Percentiles rank a stretch among this genome's conserved stretches.
Evolutionary conservation across 2,329 filamentous ascomycete genomes (phyloP).

Genomic region (Penicillium sp.): DNA sequence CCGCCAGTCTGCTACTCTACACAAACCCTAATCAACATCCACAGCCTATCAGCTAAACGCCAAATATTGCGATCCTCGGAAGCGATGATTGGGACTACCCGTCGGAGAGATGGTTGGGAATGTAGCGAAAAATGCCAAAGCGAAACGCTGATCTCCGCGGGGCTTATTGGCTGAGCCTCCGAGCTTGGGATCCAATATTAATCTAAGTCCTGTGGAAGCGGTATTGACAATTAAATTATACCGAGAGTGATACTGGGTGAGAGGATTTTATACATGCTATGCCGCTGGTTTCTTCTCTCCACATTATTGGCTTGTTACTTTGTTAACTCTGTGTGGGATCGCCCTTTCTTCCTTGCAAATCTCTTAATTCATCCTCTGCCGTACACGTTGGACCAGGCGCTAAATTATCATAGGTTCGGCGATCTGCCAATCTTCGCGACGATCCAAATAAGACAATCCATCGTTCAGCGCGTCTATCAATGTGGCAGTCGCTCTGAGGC

Average conservation of each 20-base stretch:
- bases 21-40: not conserved
- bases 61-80: not conserved
- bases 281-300: no score
- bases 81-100: not conserved
- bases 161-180: not conserved
- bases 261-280: not conserved
- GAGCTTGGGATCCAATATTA: not conserved
- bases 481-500: not conserved
- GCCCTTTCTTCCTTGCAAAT: not conserved
- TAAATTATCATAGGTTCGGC: not conserved
- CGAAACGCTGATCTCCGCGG: not conserved
- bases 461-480: slow-evolving; percentile 9
- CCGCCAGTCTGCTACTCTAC: not conserved
- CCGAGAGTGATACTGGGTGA: not conserved
- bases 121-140: slow-evolving; percentile 4
- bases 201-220: not conserved
- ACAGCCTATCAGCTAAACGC: no score
- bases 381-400: not conserved
- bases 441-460: slow-evolving; percentile 16
- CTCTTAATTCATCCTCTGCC: not conserved
- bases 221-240: not conserved
- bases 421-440: slow-evolving; percentile 13
- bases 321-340: not conserved
- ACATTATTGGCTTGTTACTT: no score
- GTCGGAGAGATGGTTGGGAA: slow-evolving; percentile 1